A percentile compares a stretch with the other conserved stretches of the same genome.
Conservation (phyloP, 176 grass and related monocot genomes). For the Cenchrus americanus region DNA sequence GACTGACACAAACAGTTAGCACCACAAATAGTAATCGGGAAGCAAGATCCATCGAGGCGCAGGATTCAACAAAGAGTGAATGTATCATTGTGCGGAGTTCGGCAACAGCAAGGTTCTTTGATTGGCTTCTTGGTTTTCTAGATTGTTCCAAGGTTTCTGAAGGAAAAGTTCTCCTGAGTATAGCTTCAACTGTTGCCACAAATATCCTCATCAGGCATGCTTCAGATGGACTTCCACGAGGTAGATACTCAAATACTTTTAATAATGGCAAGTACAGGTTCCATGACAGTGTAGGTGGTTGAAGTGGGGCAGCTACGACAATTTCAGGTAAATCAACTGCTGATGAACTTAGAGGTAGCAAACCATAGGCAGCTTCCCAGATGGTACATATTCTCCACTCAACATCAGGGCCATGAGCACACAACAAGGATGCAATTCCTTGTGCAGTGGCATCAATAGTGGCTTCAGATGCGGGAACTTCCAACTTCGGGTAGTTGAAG, state of each 20-base stretch:
- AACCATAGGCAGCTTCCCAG: conserved; percentile 99
- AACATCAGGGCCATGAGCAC: conserved; percentile 97
- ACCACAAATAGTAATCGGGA: conserved; percentile 90
- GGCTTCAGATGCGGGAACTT: conserved; percentile 85
- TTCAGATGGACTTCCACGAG: conserved; percentile 96
- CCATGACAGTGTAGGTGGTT: conserved; percentile 97
- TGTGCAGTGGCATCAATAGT: conserved; percentile 97
- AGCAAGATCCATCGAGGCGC: conserved; percentile 93
- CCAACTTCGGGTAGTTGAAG: conserved; percentile 62
- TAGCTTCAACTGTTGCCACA: conserved; percentile 98
- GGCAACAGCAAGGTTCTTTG: conserved; percentile 87
- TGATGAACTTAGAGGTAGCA: conserved; percentile 94
- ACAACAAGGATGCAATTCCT: conserved; percentile 97
- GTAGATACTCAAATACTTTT: conserved; percentile 96
- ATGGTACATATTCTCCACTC: conserved; percentile 99
- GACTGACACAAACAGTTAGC: conserved; percentile 91
- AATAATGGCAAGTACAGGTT: conserved; percentile 88
- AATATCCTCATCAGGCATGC: conserved; percentile 99
- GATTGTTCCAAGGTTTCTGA: conserved; percentile 56
- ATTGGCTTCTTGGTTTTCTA: conserved; percentile 70
- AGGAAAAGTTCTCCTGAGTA: conserved; percentile 94
- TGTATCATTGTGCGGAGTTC: conserved; percentile 99
- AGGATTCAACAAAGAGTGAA: conserved; percentile 95
- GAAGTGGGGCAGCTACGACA: conserved; percentile 87
- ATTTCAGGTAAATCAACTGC: conserved; percentile 98